Evolutionary conservation across 2,329 filamentous ascomycete species (phyloP).

Genomic region (Talaromyces amestolkiae): DNA sequence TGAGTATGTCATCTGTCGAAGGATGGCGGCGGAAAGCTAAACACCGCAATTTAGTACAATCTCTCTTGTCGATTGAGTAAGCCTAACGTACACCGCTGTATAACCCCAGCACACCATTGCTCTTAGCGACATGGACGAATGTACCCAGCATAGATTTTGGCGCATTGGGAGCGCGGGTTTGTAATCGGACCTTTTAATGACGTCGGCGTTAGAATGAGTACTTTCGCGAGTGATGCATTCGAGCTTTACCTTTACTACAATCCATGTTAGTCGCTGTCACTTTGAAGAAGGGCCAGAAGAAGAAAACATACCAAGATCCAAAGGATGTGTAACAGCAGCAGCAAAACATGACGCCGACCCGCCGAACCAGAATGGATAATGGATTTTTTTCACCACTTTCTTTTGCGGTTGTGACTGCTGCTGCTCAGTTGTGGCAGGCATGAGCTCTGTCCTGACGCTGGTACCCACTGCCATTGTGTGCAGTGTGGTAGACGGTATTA

Average conservation of each 20-base stretch:
- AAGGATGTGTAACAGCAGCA: constrained; percentile 84
- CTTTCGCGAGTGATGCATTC: constrained; percentile 10
- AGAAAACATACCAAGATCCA: constrained; percentile 70
- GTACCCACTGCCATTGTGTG: constrained; percentile 18
- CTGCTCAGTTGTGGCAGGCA: constrained; percentile 6
- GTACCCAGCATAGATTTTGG: constrained; percentile 82
- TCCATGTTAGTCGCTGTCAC: constrained; percentile 19
- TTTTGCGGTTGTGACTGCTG: background rate
- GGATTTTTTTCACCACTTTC: constrained; percentile 37
- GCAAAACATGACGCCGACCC: constrained; percentile 91
- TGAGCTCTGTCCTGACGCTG: constrained; percentile 18
- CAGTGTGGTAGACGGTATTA: background rate
- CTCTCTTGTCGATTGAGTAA: background rate
- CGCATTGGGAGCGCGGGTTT: constrained; percentile 74
- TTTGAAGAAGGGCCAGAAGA: background rate
- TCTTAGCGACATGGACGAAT: constrained; percentile 74
- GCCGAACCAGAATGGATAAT: constrained; percentile 92
- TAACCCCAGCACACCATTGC: constrained; percentile 73
- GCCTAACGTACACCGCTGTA: constrained; percentile 68
- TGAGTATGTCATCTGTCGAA: constrained; percentile 93
- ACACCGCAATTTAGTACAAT: background rate
- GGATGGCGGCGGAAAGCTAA: constrained; percentile 79
- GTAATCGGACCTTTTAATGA: constrained; percentile 69
- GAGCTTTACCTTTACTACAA: constrained; percentile 55
- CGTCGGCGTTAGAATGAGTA: constrained; percentile 20